phyloP scores from a whole-genome alignment of 1,139 yeast genomes.

The Candida pseudocylindracea region DNA sequence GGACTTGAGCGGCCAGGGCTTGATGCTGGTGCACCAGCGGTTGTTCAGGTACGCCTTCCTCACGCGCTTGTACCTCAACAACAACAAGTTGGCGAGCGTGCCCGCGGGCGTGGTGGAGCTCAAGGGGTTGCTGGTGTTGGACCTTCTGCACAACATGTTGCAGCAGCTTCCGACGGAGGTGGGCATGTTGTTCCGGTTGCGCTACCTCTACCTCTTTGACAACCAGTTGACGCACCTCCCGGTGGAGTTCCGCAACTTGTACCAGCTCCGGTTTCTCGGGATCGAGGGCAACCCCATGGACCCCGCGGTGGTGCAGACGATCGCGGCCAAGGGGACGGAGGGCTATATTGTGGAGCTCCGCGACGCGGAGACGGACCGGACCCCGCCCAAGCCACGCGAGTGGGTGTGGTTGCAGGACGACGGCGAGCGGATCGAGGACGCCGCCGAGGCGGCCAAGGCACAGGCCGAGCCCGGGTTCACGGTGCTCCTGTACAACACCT shows the following conservation, averaged over 20 bases:
- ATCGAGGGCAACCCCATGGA: slow-evolving; percentile 85
- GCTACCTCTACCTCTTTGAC: slow-evolving; percentile 73
- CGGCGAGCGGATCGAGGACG: slow-evolving; percentile 23
- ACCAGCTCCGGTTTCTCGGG: slow-evolving; percentile 72
- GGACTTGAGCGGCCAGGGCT: slow-evolving; percentile 81
- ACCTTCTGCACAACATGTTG: slow-evolving; percentile 60
- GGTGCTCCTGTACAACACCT: slow-evolving; percentile 67
- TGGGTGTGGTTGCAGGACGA: slow-evolving; percentile 68
- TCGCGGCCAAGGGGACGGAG: slow-evolving; percentile 71
- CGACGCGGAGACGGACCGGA: slow-evolving; percentile 53
- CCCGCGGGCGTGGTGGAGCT: slow-evolving; percentile 56
- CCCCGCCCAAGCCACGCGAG: slow-evolving; percentile 50
- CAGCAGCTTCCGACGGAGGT: slow-evolving; percentile 57
- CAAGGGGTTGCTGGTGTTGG: slow-evolving; percentile 60
- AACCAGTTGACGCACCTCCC: slow-evolving; percentile 64
- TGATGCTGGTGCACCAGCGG: slow-evolving; percentile 45
- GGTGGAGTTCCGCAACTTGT: slow-evolving; percentile 64
- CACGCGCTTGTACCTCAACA: slow-evolving; percentile 71
- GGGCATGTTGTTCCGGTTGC: slow-evolving; percentile 62
- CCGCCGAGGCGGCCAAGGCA: slow-evolving; percentile 6
- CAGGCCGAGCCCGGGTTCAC: slow-evolving; percentile 25
- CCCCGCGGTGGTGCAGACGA: slow-evolving; percentile 33
- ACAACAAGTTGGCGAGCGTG: slow-evolving; percentile 48
- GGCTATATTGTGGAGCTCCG: slow-evolving; percentile 63
- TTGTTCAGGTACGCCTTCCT: slow-evolving; percentile 68